Evolutionary conservation across 768 basidiomycete genomes (phyloP), one percentile per base, ranked within the genome.

Genomic region (Tylopilus plumbeoviolaceoides): DNA sequence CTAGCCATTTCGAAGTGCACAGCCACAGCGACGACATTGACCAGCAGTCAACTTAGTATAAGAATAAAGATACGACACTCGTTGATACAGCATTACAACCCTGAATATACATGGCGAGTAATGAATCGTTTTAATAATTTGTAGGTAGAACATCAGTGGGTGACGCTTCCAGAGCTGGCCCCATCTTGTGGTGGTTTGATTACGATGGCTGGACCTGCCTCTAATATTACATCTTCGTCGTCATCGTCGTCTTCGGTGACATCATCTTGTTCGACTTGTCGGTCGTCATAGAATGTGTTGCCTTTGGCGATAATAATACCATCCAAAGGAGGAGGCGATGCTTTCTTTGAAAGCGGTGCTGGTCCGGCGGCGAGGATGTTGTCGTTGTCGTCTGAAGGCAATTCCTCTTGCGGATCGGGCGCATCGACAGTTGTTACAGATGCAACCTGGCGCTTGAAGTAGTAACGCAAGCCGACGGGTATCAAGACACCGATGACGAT

Each of bases 401-500:
- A 71, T 31, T 72, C 72, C 9, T 69, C 77, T 17, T 73, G 62
- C 1, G 59, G 59, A 6, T 54, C 68, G 5, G 60, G 69, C 18
- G 67, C 69, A 51, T 77, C 72, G 14, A 69, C 70, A 27, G 70
- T 70, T 6, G 68, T 71, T 18, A 65, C 68, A 11, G 67, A 65
- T 44, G 70, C 75, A 1, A 81, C 78, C 60, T 90, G 79, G 42
- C 79, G 77, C 60, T 81, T 78, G 74, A 92, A 91, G 74, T 85
- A 87, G 60, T 89, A 90, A 54, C 92, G 81, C 57, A 95, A 71
- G 3, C 89, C 91, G 31, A 97, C 93, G 7, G 94, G 94, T 50
- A 95, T 91, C 73, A 95, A 76, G n/a, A 91, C 95, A 6, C 93
- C 94, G 12, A 93, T 79, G 51, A 89, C 90, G 47, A 95, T 84